Conservation (phyloP, 2,329 filamentous ascomycete genomes). For the Exophiala mesophila region DNA sequence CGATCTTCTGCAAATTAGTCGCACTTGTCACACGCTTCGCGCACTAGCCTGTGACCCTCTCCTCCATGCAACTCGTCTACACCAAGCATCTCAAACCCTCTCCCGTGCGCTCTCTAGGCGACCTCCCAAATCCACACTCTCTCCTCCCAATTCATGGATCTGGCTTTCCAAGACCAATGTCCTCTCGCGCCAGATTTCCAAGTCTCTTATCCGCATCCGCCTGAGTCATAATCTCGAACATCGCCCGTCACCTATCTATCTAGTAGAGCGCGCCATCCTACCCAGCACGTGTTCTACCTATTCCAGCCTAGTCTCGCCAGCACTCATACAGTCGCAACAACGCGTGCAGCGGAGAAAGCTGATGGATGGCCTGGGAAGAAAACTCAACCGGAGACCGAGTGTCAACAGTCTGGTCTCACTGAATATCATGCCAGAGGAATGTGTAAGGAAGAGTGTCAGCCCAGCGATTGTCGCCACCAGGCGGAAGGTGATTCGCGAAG, state of each 20-base stretch:
- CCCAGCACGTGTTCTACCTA: constrained; percentile 54
- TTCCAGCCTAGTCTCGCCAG: constrained; percentile 22
- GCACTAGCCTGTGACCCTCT: constrained; percentile 60
- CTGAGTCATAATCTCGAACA: constrained; percentile 57
- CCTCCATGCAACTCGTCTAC: constrained; percentile 59
- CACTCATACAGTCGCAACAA: constrained; percentile 24
- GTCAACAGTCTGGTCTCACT: constrained; percentile 30
- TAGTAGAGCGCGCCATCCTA: constrained; percentile 61
- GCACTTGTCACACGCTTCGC: constrained; percentile 57
- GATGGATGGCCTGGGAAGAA: constrained; percentile 23
- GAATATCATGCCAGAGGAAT: constrained; percentile 30
- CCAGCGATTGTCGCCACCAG: constrained; percentile 60
- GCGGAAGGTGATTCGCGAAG: constrained; percentile 60
- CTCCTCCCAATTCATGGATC: constrained; percentile 61
- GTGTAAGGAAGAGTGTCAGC: constrained; percentile 41
- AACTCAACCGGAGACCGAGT: constrained; percentile 29
- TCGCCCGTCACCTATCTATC: constrained; percentile 55
- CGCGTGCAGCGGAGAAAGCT: constrained; percentile 19
- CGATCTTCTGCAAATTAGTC: constrained; percentile 41
- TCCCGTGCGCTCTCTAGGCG: constrained; percentile 53
- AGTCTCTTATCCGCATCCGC: constrained; percentile 61
- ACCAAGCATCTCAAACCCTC: constrained; percentile 51
- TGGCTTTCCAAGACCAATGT: constrained; percentile 63
- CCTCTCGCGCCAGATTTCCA: constrained; percentile 58
- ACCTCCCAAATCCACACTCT: constrained; percentile 54